Evolutionary conservation across 805 yeast species (phyloP).

Genomic region (Kodamaea sagamina): DNA sequence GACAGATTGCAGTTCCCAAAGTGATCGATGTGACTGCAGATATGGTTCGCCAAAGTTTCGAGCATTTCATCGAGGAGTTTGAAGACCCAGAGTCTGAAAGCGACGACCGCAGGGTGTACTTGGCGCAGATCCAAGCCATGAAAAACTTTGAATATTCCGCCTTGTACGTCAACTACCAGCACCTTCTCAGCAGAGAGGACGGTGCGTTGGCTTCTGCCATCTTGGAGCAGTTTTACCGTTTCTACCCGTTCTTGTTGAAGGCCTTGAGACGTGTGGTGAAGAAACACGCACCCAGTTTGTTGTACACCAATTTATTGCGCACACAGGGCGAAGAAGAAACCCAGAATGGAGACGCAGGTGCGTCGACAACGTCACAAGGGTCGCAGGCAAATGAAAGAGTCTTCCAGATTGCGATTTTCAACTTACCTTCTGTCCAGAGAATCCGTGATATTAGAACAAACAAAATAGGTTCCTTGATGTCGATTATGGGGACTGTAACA

Average conservation of each 20-base stretch:
- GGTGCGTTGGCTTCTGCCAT: conserved; percentile 90
- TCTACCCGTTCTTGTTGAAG: conserved; percentile 76
- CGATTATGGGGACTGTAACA: conserved; percentile 93
- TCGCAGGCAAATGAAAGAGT: conserved; percentile 62
- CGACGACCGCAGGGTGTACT: conserved; percentile 59
- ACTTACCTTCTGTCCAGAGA: conserved; percentile 77
- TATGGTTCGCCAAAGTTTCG: conserved; percentile 88
- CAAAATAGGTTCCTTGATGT: conserved; percentile 78
- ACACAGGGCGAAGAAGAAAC: conserved; percentile 31
- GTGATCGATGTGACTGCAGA: conserved; percentile 92
- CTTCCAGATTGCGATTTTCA: conserved; percentile 89
- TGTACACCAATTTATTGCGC: conserved; percentile 47
- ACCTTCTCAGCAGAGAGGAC: conserved; percentile 70
- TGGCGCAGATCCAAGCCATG: conserved; percentile 82
- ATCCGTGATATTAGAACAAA: conserved; percentile 90
- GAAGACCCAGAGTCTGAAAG: conserved; percentile 43
- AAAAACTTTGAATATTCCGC: conserved; percentile 73
- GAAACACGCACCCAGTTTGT: conserved; percentile 70
- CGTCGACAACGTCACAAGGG: conserved; percentile 41
- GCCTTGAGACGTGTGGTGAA: conserved; percentile 76
- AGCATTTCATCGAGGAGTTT: conserved; percentile 73
- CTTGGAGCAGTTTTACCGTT: conserved; percentile 88
- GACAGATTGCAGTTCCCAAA: conserved; percentile 71
- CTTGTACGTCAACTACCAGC: conserved; percentile 81
- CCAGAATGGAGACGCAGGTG: conserved; percentile 29